Base-by-base conservation (phyloP, 2,329 filamentous ascomycete genomes). In the Cyclaneusma minus region DNA sequence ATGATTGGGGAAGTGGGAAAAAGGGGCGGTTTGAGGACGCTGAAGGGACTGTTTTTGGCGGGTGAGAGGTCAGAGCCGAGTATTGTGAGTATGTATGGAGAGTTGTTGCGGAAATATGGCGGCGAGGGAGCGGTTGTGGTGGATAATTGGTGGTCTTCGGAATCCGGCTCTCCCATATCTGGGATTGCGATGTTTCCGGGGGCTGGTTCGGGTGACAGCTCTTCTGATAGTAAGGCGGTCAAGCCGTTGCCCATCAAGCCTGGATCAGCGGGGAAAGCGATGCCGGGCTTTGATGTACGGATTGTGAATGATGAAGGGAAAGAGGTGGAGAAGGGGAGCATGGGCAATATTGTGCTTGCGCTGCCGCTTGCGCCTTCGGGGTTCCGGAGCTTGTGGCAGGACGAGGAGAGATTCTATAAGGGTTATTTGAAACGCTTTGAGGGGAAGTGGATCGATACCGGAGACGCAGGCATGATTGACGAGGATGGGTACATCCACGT, bases 291-390 rank as follows among this genome's bases (percentile, higher is more conserved):
- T 41, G 81, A 93, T 40, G 77, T 94, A 3, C 66, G 76, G 10
- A 63, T 87, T 9, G 83, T 94, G 3, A 72, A 92, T 45, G 84
- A 94, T 41, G 56, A 69, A 1, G 85, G 85, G 4, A 60, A 64
- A 2, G 76, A 84, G 45, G 59, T 91, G 0, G 49, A 64, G n/a
- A 58, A 52, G 16, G 80, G 79, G 2, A 69, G 56, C 13, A 92
- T 91, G 80, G 87, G 85, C 0, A 94, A 94, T 46, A 89, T 94
- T 34, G 84, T 94, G 7, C 60, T 95, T 27, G 77, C 61, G 0
- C 64, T 82, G 29, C 87, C 87, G 0, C 59, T 94, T 15, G 82
- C 81, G 0, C 87, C 85, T 0, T 89, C 83, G 0, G 84, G 76
- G 0, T 84, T 94, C 42, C 76, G 82, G 1, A 85, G 75, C 2